Percentiles rank a stretch among this genome's conserved stretches.
These are phyloP conservation scores for Rhododendron vialii DNA, from an alignment of 148 eudicot species.

Conservation along the genomic window DNA sequence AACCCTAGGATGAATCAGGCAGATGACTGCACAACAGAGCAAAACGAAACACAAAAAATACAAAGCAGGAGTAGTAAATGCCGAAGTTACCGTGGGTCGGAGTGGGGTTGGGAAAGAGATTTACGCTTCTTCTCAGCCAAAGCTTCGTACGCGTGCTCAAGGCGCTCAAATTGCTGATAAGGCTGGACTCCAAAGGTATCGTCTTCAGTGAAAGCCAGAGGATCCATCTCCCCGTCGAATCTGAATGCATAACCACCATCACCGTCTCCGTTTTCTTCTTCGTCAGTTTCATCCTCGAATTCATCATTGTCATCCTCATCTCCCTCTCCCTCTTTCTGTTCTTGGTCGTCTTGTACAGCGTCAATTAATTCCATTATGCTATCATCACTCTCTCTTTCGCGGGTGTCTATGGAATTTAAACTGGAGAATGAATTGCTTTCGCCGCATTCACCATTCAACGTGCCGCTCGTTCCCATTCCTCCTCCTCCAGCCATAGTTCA, in stretches of 20 bases:
- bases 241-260: slow-evolving; percentile 28
- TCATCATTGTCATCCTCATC: slow-evolving; percentile 14
- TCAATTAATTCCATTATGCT: slow-evolving; percentile 1
- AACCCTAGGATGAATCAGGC: not conserved
- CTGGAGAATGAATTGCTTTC: not conserved
- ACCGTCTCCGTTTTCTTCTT: slow-evolving; percentile 38
- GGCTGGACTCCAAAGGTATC: slow-evolving; percentile 40
- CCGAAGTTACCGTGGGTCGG: slow-evolving; percentile 23
- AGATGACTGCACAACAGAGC: not conserved
- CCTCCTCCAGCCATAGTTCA: not conserved
- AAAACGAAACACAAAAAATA: not conserved
- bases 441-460: not conserved
- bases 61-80: not conserved
- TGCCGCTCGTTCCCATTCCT: not conserved
- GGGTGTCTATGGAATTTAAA: not conserved
- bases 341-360: slow-evolving; percentile 6
- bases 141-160: slow-evolving; percentile 50
- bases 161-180: slow-evolving; percentile 56
- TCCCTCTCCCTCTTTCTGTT: slow-evolving; percentile 10
- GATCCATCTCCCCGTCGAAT: slow-evolving; percentile 56
- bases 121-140: slow-evolving; percentile 62
- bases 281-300: slow-evolving; percentile 24
- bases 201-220: slow-evolving; percentile 46
- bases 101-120: slow-evolving; percentile 17
- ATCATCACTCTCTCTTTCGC: slow-evolving; percentile 6